Evolutionary conservation across 208 protist species (phyloP).

Genomic region (Jaenimonas drosophilae): DNA sequence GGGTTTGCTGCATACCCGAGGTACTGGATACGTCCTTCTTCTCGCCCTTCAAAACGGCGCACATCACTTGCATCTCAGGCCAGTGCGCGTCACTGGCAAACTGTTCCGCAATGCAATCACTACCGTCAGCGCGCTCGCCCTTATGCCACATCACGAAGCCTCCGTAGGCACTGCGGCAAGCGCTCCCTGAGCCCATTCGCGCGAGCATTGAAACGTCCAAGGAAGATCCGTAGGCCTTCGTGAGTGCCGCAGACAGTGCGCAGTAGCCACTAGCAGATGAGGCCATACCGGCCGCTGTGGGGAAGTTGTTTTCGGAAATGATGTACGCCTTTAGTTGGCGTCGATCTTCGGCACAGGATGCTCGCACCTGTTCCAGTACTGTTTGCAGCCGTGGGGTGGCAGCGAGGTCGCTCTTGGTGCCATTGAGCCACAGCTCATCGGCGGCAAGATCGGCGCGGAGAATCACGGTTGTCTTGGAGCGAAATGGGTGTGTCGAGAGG

Average conservation of each 20-base stretch:
- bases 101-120: slow-evolving; percentile 91
- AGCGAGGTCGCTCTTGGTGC: slow-evolving; percentile 55
- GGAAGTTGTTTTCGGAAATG: slow-evolving; percentile 97
- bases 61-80: slow-evolving; percentile 89
- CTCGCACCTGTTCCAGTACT: slow-evolving; percentile 54
- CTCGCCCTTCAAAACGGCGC: slow-evolving; percentile 84
- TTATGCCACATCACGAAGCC: slow-evolving; percentile 98
- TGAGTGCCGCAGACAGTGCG: slow-evolving; percentile 85
- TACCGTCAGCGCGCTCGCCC: slow-evolving; percentile 73
- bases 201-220: slow-evolving; percentile 88
- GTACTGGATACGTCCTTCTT: slow-evolving; percentile 95
- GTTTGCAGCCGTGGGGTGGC: slow-evolving; percentile 65
- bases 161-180: slow-evolving; percentile 96
- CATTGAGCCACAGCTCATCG: slow-evolving; percentile 96
- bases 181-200: slow-evolving; percentile 92
- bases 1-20: slow-evolving; percentile 94
- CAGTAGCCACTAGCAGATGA: slow-evolving; percentile 97
- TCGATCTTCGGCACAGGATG: slow-evolving; percentile 28
- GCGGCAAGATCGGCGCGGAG: slow-evolving; percentile 43
- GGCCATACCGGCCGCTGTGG: slow-evolving; percentile 98
- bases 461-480: slow-evolving; percentile 92
- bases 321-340: slow-evolving; percentile 80
- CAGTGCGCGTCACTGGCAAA: slow-evolving; percentile 89
- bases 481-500: slow-evolving; percentile 90
- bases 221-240: slow-evolving; percentile 38